A percentile compares a stretch with the other conserved stretches of the same genome.
Evolutionary conservation across 2,329 filamentous ascomycete species (phyloP).

Genomic region (Xylaria arbuscula): DNA sequence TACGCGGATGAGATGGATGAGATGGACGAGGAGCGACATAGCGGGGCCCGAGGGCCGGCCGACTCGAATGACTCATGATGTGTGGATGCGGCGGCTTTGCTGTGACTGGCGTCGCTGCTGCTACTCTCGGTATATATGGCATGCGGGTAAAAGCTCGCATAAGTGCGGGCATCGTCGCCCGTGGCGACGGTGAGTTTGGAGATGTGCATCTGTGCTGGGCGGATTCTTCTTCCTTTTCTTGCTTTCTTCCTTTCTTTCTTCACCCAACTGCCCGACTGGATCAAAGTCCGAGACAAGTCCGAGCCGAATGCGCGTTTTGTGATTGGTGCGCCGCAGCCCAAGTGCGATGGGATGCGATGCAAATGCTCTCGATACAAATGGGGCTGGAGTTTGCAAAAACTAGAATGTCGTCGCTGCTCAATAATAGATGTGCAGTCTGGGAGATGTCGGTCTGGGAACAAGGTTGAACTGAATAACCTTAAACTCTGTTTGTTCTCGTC

Average conservation of each 20-base stretch:
- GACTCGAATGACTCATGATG: not conserved
- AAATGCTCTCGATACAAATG: no score
- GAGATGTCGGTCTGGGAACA: not conserved
- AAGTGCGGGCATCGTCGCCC: not conserved
- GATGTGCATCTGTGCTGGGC: not conserved
- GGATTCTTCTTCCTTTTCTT: not conserved
- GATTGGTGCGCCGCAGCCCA: no score
- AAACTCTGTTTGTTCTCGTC: not conserved
- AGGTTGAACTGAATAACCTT: not conserved
- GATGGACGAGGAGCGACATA: conserved; percentile 25
- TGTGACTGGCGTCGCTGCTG: not conserved
- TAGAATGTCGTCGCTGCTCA: not conserved
- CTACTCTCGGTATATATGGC: not conserved
- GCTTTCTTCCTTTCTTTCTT: no score
- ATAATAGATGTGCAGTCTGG: not conserved
- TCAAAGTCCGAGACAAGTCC: not conserved
- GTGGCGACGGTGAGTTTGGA: not conserved
- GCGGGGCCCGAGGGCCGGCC: conserved; percentile 16
- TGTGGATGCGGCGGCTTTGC: not conserved
- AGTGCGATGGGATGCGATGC: not conserved
- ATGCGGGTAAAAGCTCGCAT: no score
- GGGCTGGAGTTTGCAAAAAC: not conserved
- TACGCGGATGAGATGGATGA: conserved; percentile 25
- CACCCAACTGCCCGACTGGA: no score
- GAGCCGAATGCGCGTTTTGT: not conserved